A percentile compares a stretch with the other conserved stretches of the same genome.
Evolutionary conservation across 1,139 yeast species (phyloP).

Genomic region (Yamadazyma buinensis): DNA sequence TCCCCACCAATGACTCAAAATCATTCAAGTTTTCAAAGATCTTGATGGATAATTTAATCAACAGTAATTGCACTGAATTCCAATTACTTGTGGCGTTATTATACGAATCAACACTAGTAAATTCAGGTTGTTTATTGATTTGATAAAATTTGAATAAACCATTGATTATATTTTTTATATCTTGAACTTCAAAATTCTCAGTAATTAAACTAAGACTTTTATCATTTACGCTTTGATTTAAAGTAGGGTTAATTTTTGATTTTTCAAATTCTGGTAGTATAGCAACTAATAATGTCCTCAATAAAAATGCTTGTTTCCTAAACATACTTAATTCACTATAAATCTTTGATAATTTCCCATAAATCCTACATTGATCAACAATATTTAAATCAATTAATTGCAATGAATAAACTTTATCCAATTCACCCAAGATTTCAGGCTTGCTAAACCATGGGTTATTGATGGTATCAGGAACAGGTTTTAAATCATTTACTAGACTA

Average conservation of each 20-base stretch:
- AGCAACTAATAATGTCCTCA: slow-evolving; percentile 56
- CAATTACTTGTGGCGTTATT: slow-evolving; percentile 33
- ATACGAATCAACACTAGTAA: slow-evolving; percentile 19
- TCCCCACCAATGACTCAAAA: slow-evolving; percentile 38
- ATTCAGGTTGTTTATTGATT: slow-evolving; percentile 29
- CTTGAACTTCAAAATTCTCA: not conserved
- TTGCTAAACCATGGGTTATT: slow-evolving; percentile 20
- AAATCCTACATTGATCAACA: slow-evolving; percentile 57
- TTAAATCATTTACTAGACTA: slow-evolving; percentile 19
- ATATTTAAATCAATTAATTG: slow-evolving; percentile 43
- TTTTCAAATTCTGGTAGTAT: slow-evolving; percentile 41
- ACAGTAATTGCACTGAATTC: slow-evolving; percentile 55
- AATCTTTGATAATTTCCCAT: slow-evolving; percentile 61
- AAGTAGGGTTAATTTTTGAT: no score
- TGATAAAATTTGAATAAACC: slow-evolving; percentile 42
- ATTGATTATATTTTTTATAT: slow-evolving; percentile 32
- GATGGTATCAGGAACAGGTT: slow-evolving; percentile 10
- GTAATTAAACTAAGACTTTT: not conserved
- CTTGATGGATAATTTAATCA: slow-evolving; percentile 52
- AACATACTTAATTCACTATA: slow-evolving; percentile 59
- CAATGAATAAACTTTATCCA: slow-evolving; percentile 41
- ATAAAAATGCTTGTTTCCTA: slow-evolving; percentile 68
- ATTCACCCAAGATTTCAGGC: slow-evolving; percentile 47
- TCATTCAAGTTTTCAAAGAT: slow-evolving; percentile 53
- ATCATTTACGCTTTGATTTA: no score